Base-by-base conservation (phyloP, 805 yeast species). In the Myxozyma neglecta region DNA sequence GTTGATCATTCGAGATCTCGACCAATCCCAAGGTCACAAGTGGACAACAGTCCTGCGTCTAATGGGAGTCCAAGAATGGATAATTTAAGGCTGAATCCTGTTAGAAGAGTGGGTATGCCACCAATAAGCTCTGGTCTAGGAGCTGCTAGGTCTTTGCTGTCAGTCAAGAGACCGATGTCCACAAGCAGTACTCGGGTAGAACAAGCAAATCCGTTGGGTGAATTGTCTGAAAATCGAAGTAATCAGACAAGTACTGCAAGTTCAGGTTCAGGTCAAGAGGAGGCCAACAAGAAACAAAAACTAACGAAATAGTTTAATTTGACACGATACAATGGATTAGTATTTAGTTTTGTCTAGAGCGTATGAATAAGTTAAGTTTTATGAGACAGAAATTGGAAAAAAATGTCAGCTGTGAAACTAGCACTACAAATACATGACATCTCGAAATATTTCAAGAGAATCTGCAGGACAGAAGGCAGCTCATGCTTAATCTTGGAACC, bases 1-100 rank as follows among this genome's bases (percentile, higher is more conserved):
- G 49, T 70, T 11, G 69, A 63, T n/a, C 73, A 71, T 42, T 51
- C 69, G 16, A 52, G 45, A 18, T 71, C 73, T 3, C 65, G 66
- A 8, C 73, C 73, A 2, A 50, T 71, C 13, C 32, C 32, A 13
- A 45, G 64, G 20, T 32, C 59, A 6, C 48, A 53, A 9, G 36
- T 46, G 14, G 50, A 44, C 8, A 32, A 20, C 18, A 53, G 50
- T 20, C 57, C 50, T 1, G 37, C 37, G 6, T 32, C 50, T 5
- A 34, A 9, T 32, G 48, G 39, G 10, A 53, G 49, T 16, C 48
- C 57, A 2, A 45, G 52, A 34, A 45, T 36, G 49, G 57, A 54
- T 18, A 54, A 54, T 16, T 49, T 49, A 6, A n/a, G 57, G n/a
- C 42, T 54, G 18, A 46, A 54, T 54, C 45, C 51, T 1, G 13